These are phyloP conservation scores for Mycena belliarum DNA, from an alignment of 768 basidiomycete genomes.

Conservation along the genomic window DNA sequence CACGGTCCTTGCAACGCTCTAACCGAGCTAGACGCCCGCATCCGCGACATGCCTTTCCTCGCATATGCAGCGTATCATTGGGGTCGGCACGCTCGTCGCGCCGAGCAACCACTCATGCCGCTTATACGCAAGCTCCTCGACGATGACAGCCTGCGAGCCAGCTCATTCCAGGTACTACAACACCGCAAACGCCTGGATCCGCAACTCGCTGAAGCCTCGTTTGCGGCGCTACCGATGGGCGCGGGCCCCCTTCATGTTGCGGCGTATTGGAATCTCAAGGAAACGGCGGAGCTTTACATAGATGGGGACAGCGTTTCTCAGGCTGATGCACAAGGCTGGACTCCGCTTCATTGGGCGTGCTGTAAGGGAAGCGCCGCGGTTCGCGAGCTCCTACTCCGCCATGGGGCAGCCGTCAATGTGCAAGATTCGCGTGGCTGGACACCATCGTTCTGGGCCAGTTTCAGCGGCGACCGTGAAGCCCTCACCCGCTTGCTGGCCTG, in stretches of 20 bases:
- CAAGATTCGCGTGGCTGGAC: slow-evolving; percentile 12
- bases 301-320: not conserved
- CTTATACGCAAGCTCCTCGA: slow-evolving; percentile 7
- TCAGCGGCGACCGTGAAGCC: slow-evolving; percentile 9
- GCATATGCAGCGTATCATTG: slow-evolving; percentile 13
- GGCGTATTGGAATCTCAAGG: slow-evolving; percentile 15
- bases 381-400: slow-evolving; percentile 8
- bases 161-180: slow-evolving; percentile 16
- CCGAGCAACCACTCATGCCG: not conserved
- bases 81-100: slow-evolving; percentile 12
- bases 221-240: slow-evolving; percentile 12
- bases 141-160: not conserved
- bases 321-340: slow-evolving; percentile 11
- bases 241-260: slow-evolving; percentile 10
- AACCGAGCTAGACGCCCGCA: slow-evolving; percentile 1
- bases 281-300: slow-evolving; percentile 3
- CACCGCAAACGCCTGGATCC: slow-evolving; percentile 4
- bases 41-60: slow-evolving; percentile 10
- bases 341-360: slow-evolving; percentile 20
- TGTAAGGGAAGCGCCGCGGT: slow-evolving; percentile 5
- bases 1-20: slow-evolving; percentile 4
- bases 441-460: slow-evolving; percentile 17
- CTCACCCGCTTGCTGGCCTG: slow-evolving; percentile 3
- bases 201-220: slow-evolving; percentile 8
- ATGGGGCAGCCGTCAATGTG: slow-evolving; percentile 6